phyloP scores from a whole-genome alignment of 768 basidiomycete genomes.

The Psilocybe sp. region DNA sequence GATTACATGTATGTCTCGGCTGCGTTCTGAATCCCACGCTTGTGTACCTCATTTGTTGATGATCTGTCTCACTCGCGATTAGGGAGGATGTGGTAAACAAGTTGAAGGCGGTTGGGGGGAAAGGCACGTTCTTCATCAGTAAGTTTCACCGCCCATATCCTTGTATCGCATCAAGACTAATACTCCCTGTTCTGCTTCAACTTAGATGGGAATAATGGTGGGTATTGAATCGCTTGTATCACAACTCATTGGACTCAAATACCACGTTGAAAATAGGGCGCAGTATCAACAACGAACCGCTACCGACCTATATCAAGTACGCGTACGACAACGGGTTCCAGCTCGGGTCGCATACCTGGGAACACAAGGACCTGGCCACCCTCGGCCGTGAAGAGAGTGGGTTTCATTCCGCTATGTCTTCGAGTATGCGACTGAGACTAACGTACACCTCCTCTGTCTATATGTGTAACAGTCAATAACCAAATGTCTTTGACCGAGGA shows the following conservation, averaged over 20 bases:
- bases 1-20: slow-evolving; percentile 21
- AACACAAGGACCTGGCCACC: slow-evolving; percentile 31
- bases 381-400: slow-evolving; percentile 27
- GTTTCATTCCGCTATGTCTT: too few relatives aligned
- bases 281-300: slow-evolving; percentile 33
- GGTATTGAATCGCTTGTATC: too few relatives aligned
- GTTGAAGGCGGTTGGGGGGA: slow-evolving; percentile 24
- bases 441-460: too few relatives aligned
- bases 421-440: too few relatives aligned
- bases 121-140: slow-evolving; percentile 43
- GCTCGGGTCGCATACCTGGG: slow-evolving; percentile 46
- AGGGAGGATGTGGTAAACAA: slow-evolving; percentile 29
- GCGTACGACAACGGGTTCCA: slow-evolving; percentile 38
- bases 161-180: background rate
- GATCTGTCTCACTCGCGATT: background rate
- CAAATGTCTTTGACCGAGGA: too few relatives aligned
- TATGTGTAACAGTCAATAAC: too few relatives aligned
- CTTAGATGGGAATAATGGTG: slow-evolving; percentile 32
- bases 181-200: background rate
- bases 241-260: too few relatives aligned
- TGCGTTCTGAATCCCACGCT: background rate
- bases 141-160: slow-evolving; percentile 6
- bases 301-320: slow-evolving; percentile 25
- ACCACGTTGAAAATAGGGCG: slow-evolving; percentile 15
- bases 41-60: background rate